Base-by-base conservation (phyloP, 345 rosid genomes). In the Arabis hirsuta region DNA sequence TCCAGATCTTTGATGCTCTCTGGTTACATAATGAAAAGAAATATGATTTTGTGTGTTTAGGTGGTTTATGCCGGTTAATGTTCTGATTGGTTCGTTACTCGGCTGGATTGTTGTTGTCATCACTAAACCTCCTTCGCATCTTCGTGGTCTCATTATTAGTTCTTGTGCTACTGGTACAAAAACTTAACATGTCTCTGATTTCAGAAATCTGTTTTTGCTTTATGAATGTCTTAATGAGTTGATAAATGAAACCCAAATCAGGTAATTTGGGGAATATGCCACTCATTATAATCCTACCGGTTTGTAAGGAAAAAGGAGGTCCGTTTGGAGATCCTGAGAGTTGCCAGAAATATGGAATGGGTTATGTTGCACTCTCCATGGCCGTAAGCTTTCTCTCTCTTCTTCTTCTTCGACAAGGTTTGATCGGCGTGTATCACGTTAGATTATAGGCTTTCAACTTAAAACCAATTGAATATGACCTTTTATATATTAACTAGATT, bases 41-140 rank as follows among this genome's bases (percentile, higher is more conserved):
- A 22, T 22, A 46, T 45, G 43, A 53, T 29, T n/a, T 16, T 45
- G 41, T 55, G 48, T 32, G 56, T 24, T 16, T 27, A 82, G 90
- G 83, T 82, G 90, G 87, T 86, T 86, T 57, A 86, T 86, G 90
- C 90, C 88, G n/a, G 76, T 85, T 41, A 85, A 85, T 81, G 77
- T 82, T 50, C 72, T 83, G 20, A 52, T 83, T 32, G 86, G 88
- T 24, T 79, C 86, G 6, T 42, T 76, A 6, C 44, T 85, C 0
- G 86, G 83, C 19, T 85, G 85, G 85, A 26, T 83, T 39, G 80
- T 83, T 29, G 57, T 79, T 51, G 60, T 72, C 53, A 70, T 85
- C 62, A 78, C 86, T 14, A 78, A 51, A 46, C 74, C 87, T 53
- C 89, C 87, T 16, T 36, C 56, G 0, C 83, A 80, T 50, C 76